Percentiles rank a stretch among this genome's conserved stretches.
Conservation (phyloP, 768 basidiomycete genomes). For the Sistotremastrum suecicum region DNA sequence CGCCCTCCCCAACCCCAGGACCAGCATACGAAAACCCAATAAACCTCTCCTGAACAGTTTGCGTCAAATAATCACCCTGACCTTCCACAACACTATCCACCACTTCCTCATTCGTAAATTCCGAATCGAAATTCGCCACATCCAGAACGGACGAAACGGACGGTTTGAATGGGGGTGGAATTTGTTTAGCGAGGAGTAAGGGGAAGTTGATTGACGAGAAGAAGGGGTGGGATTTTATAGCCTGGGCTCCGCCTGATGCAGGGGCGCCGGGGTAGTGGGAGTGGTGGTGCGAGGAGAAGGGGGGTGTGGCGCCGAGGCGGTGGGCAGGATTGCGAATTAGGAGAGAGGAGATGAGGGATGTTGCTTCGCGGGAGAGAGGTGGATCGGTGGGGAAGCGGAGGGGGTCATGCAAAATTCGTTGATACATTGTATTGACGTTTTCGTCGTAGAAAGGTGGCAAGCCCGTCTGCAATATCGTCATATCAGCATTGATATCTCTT, state of each 20-base stretch:
- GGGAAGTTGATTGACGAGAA: conserved; percentile 33
- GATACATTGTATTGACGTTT: conserved; percentile 96
- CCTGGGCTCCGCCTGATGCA: conserved; percentile 84
- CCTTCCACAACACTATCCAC: conserved; percentile 94
- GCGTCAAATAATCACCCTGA: conserved; percentile 55
- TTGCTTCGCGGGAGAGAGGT: conserved; percentile 65
- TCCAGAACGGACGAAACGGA: conserved; percentile 57
- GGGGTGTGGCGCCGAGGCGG: conserved; percentile 77
- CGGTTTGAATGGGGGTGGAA: conserved; percentile 95
- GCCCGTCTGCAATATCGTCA: conserved; percentile 47
- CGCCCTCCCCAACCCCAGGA: conserved; percentile 6
- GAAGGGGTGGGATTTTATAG: conserved; percentile 93
- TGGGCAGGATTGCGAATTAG: conserved; percentile 78
- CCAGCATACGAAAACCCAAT: conserved; percentile 61
- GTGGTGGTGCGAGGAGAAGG: conserved; percentile 78
- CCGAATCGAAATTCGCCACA: conserved; percentile 93
- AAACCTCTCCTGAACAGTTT: conserved; percentile 97
- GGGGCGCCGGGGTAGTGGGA: conserved; percentile 78
- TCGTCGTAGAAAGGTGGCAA: conserved; percentile 98
- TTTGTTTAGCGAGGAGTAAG: conserved; percentile 82
- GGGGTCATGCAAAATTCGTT: conserved; percentile 88
- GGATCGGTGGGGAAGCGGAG: conserved; percentile 76
- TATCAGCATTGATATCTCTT: neutral
- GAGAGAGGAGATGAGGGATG: conserved; percentile 76
- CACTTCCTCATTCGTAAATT: conserved; percentile 92